Conservation (phyloP, 139 green algal species). For the Zygnema cylindricum region DNA sequence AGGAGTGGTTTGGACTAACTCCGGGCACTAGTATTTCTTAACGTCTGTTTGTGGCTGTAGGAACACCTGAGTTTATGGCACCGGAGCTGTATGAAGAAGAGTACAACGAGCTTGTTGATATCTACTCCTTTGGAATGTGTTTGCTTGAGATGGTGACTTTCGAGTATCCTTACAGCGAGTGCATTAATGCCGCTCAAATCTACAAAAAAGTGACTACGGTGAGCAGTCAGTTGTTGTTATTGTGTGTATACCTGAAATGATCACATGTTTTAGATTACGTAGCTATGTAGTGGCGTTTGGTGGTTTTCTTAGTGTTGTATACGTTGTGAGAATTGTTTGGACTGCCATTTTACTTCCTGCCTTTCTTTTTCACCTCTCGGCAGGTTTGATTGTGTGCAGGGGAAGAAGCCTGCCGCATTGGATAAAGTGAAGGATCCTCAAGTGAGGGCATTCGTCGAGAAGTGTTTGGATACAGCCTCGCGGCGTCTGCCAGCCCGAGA, state of each 20-base stretch:
- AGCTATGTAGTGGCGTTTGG: no score
- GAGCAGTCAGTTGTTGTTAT: not conserved
- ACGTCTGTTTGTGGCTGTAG: conserved; percentile 18
- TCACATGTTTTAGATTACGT: no score
- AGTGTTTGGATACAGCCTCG: conserved; percentile 81
- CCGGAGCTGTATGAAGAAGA: conserved; percentile 99
- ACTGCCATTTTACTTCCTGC: no score
- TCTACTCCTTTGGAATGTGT: conserved; percentile 98
- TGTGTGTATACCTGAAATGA: no score
- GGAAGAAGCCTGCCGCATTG: conserved; percentile 81
- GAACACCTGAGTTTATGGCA: conserved; percentile 98
- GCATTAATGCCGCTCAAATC: conserved; percentile 97
- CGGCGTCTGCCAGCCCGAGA: conserved; percentile 79
- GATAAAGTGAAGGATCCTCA: conserved; percentile 80
- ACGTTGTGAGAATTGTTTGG: no score
- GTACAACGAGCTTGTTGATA: conserved; percentile 98
- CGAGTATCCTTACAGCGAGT: conserved; percentile 98
- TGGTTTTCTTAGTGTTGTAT: no score
- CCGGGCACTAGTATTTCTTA: no score
- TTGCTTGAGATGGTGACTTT: conserved; percentile 97
- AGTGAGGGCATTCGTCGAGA: conserved; percentile 86
- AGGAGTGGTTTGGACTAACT: no score
- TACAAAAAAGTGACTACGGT: conserved; percentile 93
- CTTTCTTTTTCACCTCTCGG: no score
- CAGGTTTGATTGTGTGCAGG: no score